Evolutionary conservation across 2,329 filamentous ascomycete species (phyloP), one percentile per base, ranked within the genome.

Genomic region (Trichoderma oligosporum): DNA sequence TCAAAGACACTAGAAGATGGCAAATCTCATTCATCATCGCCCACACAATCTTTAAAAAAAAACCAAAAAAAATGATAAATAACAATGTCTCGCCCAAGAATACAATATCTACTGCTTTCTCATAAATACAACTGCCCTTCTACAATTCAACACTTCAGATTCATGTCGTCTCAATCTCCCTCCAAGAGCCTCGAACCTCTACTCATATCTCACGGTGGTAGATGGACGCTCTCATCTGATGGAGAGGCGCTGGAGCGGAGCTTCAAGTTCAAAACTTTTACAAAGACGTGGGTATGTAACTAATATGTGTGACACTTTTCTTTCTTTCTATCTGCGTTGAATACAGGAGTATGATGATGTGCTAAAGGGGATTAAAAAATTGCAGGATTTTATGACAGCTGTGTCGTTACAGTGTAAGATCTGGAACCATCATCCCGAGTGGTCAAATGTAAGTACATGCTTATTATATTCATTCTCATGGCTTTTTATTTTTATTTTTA

Each of bases 371-470:
- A 45, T 35, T 14, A 24, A 5, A 6, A 36, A 16, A 3, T 27
- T 35, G 39, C 12, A 55, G 85, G 84, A 86, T 61, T 91, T 90
- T 71, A 89, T 90, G 86, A 87, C 85, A n/a, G 78, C 78, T 2
- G 80, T 90, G 12, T 83, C 86, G 9, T 73, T 84, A 29, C 81
- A 89, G 65, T 88, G 85, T 72, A 86, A 87, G 66, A 69, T 81
- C 35, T 79, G 81, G 65, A 87, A 83, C 64, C 87, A 91, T 68
- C 87, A 91, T 65, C 87, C 87, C 0, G 87, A 90, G 69, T 90
- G 87, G 87, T 86, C 84, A 2, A 90, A 91, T 66, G 86, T 86
- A 71, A 62, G 76, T 68, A n/a, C n/a, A n/a, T n/a, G n/a, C n/a
- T n/a, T n/a, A n/a, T n/a, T n/a, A n/a, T n/a, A n/a, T n/a, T n/a